Conservation (phyloP, 768 basidiomycete species). For the Hygrophorus russula region DNA sequence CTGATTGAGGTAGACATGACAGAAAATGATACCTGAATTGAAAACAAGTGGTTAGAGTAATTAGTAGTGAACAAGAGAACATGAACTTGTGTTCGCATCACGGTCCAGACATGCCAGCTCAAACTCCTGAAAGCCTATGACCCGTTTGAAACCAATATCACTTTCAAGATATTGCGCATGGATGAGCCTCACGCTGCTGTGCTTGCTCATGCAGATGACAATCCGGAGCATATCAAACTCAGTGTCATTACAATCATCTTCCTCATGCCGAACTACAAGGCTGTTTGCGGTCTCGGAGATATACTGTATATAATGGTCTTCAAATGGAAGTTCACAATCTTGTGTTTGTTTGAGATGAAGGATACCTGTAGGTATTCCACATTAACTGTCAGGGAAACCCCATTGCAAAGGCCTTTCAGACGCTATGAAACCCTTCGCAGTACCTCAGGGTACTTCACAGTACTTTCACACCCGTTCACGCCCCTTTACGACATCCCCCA, state of each 20-base stretch:
- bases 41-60: neutral
- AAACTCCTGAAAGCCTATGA: slow-evolving; percentile 18
- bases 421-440: too few species aligned
- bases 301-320: slow-evolving; percentile 13
- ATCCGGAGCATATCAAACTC: slow-evolving; percentile 8
- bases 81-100: slow-evolving; percentile 12
- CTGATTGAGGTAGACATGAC: slow-evolving; percentile 10
- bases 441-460: too few species aligned
- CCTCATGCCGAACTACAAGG: slow-evolving; percentile 2
- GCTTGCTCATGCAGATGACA: slow-evolving; percentile 15
- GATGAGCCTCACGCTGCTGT: slow-evolving; percentile 10
- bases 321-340: slow-evolving; percentile 3
- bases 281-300: slow-evolving; percentile 4
- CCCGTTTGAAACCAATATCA: slow-evolving; percentile 16
- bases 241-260: slow-evolving; percentile 8
- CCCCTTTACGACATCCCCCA: too few species aligned
- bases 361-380: slow-evolving; percentile 5
- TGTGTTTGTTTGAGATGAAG: slow-evolving; percentile 9
- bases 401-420: too few species aligned
- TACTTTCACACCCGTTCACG: too few species aligned
- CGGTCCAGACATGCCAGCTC: slow-evolving; percentile 13
- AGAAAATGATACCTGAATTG: slow-evolving; percentile 12
- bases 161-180: slow-evolving; percentile 14
- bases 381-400: too few species aligned
- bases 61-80: neutral